phyloP scores from a whole-genome alignment of 2,329 filamentous ascomycete genomes.

The Graphiopsis chlorocephala region DNA sequence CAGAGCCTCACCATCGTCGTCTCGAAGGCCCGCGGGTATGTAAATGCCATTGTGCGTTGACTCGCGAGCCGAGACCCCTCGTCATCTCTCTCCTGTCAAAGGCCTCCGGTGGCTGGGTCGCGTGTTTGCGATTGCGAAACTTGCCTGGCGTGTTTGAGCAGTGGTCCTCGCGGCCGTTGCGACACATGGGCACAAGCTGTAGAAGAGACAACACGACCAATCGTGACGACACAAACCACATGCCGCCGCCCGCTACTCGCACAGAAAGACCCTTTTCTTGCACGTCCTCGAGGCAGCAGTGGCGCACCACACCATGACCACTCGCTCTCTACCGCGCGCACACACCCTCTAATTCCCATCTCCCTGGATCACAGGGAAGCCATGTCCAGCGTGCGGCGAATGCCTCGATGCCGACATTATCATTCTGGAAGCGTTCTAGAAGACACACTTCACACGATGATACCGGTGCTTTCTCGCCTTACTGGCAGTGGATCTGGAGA shows the following conservation, averaged over 20 bases:
- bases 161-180: neutral
- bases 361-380: constrained; percentile 1
- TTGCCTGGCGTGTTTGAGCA: neutral
- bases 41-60: neutral
- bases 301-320: neutral
- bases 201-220: neutral
- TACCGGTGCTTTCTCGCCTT: neutral
- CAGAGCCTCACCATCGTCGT: neutral
- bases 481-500: neutral
- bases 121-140: neutral
- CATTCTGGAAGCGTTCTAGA: constrained; percentile 8
- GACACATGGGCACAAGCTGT: neutral
- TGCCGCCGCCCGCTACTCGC: neutral
- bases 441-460: neutral
- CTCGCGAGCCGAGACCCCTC: neutral
- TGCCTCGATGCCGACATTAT: constrained; percentile 1
- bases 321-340: neutral
- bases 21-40: neutral
- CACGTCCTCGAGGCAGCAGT: neutral
- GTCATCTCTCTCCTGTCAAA: neutral
- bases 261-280: neutral
- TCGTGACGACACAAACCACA: neutral
- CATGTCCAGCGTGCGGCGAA: constrained; percentile 3
- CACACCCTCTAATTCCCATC: neutral
- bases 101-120: neutral